Percentiles rank a stretch among this genome's conserved stretches.
phyloP scores from a whole-genome alignment of 768 basidiomycete genomes.

The Tulasnella sp. region DNA sequence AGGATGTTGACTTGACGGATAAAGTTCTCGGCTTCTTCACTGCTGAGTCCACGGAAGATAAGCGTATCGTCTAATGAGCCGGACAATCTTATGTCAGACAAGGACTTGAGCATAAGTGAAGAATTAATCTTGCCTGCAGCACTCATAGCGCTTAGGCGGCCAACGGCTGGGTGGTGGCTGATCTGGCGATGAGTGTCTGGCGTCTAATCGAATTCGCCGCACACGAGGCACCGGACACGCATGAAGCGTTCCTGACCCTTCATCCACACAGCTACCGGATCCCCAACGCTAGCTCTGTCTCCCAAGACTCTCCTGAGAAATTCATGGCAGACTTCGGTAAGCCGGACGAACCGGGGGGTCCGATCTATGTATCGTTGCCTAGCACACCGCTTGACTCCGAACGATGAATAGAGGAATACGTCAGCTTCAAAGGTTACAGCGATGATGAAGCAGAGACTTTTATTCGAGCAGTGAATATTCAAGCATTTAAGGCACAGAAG shows the following conservation, averaged over 20 bases:
- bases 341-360: neutral
- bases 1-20: neutral
- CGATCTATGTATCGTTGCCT: no score
- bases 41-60: neutral
- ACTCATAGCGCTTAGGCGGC: neutral
- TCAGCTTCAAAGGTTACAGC: neutral
- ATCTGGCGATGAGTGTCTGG: neutral
- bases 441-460: neutral
- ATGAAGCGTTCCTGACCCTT: no score
- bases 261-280: no score
- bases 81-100: neutral
- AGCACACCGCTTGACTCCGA: neutral
- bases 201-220: neutral
- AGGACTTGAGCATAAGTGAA: neutral
- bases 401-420: neutral
- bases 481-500: neutral
- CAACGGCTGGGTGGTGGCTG: neutral
- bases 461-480: neutral
- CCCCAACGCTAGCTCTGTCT: neutral
- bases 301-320: neutral
- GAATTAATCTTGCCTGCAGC: neutral
- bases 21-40: slow-evolving; percentile 7
- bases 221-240: neutral
- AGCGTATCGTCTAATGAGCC: neutral
- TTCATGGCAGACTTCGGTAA: neutral